These are phyloP conservation scores for Acanthamoeba healyi DNA, from an alignment of 208 protist genomes.

Conservation along the genomic window DNA sequence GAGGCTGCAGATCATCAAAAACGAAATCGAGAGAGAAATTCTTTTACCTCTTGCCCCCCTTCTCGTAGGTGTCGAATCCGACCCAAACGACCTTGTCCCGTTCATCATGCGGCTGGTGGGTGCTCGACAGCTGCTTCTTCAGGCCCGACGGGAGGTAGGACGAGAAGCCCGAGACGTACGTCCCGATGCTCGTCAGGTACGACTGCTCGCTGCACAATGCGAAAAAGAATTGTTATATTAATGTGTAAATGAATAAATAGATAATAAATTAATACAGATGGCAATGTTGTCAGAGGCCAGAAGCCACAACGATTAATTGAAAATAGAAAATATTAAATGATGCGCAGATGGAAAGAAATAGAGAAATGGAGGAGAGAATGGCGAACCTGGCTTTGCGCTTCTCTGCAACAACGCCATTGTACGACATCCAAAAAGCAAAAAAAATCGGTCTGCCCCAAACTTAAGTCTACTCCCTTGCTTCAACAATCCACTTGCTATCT, in stretches of 20 bases:
- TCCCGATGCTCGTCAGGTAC: slow-evolving; percentile 33
- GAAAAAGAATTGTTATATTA: no score
- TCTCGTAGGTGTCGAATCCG: slow-evolving; percentile 58
- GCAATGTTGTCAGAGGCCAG: no score
- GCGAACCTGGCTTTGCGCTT: slow-evolving; percentile 59
- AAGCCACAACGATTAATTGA: no score
- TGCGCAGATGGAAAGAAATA: background rate
- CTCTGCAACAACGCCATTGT: slow-evolving; percentile 60
- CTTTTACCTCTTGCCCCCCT: background rate
- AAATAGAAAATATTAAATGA: background rate
- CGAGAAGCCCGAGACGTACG: slow-evolving; percentile 56
- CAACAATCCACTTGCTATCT: background rate
- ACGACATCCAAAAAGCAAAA: no score
- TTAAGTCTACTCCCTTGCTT: background rate
- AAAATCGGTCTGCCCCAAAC: background rate
- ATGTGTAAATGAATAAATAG: background rate
- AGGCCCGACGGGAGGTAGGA: slow-evolving; percentile 54
- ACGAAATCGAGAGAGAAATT: no score
- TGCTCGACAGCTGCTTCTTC: slow-evolving; percentile 56
- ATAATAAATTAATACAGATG: no score
- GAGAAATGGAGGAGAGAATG: background rate
- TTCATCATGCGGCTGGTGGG: slow-evolving; percentile 27
- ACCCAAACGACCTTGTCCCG: slow-evolving; percentile 29
- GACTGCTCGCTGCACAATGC: slow-evolving; percentile 33
- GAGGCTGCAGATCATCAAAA: no score